Base-by-base conservation (phyloP, 2,329 filamentous ascomycete species). In the Lasiodiplodia gonubiensis region DNA sequence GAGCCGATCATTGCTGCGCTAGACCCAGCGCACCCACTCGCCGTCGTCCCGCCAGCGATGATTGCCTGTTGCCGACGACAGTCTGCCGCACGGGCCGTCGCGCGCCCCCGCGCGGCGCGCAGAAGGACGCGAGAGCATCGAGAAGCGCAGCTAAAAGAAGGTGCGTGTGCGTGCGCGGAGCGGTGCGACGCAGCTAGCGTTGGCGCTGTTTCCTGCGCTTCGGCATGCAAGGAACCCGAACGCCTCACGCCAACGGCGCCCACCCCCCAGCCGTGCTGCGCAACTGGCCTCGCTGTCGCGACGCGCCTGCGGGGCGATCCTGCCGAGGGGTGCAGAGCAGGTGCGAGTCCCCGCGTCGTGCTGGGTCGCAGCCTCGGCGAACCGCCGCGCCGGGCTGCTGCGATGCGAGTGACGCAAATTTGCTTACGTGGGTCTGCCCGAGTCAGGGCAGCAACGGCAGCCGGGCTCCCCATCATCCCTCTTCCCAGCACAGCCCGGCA, bases 41-140 rank as follows among this genome's bases (percentile, higher is more conserved):
- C 59, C 59, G 46, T 23, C 27, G 59, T 48, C 25, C 46, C 59
- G 59, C 46, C 42, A 46, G 18, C 14, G 25, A 18, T 51, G 59
- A 63, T 51, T 63, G 59, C 23, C 59, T 51, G 10, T 39, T 63
- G 59, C 59, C 59, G 59, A n/a, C 59, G 46, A 48, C 59, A 33
- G 59, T 21, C 18, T 63, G 42, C 46, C 59, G 59, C 46, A 33
- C 37, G 42, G 57, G 8, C 39, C 57, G 18, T 27, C 39, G 3
- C 11, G 42, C n/a, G 42, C 42, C 14, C 37, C 42, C 42, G 42
- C 30, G 30, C 30, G 30, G 30, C 2, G 30, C 30, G 18, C 25
- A 14, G 39, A 49, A 35, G 59, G 3, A 30, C 42, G 42, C n/a
- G 59, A 27, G 30, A 49, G 25, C 23, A 27, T 49, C 57, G 30